A percentile compares a stretch with the other conserved stretches of the same genome.
These are phyloP conservation scores for Euryodendron excelsum DNA, from an alignment of 148 eudicot species.

Conservation along the genomic window DNA sequence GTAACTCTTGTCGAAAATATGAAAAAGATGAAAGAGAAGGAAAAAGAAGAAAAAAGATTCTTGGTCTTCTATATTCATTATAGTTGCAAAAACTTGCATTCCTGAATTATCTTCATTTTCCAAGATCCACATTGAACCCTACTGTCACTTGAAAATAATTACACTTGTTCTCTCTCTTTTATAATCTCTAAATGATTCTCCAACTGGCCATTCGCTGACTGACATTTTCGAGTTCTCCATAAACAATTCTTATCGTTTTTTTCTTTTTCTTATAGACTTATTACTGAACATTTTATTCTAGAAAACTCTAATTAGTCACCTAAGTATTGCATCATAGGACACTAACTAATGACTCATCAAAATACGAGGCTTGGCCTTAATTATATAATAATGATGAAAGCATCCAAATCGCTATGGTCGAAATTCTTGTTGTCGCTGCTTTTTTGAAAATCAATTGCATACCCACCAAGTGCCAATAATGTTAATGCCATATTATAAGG, in stretches of 20 bases:
- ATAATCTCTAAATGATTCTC: too few species aligned
- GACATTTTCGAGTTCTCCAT: too few species aligned
- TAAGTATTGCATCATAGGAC: background rate
- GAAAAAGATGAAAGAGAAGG: background rate
- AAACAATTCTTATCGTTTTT: too few species aligned
- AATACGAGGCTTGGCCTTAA: too few species aligned
- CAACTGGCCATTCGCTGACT: too few species aligned
- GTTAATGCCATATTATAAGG: slow-evolving; percentile 15
- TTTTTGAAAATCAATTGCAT: slow-evolving; percentile 12
- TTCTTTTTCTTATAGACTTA: too few species aligned
- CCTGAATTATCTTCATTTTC: background rate
- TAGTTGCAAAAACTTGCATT: background rate
- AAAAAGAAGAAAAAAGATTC: background rate
- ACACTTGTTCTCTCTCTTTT: background rate
- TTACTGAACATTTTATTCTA: too few species aligned
- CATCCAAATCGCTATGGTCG: background rate
- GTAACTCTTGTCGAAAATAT: too few species aligned
- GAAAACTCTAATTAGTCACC: too few species aligned
- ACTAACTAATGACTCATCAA: too few species aligned
- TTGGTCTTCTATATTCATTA: background rate
- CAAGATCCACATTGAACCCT: background rate
- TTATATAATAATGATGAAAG: background rate
- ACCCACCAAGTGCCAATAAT: slow-evolving; percentile 13
- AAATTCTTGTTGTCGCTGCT: slow-evolving; percentile 18
- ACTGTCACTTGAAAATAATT: background rate